These are phyloP conservation scores for Cutaneotrichosporon dermatis DNA, from an alignment of 1,284 basidiomycete species.

Conservation along the genomic window DNA sequence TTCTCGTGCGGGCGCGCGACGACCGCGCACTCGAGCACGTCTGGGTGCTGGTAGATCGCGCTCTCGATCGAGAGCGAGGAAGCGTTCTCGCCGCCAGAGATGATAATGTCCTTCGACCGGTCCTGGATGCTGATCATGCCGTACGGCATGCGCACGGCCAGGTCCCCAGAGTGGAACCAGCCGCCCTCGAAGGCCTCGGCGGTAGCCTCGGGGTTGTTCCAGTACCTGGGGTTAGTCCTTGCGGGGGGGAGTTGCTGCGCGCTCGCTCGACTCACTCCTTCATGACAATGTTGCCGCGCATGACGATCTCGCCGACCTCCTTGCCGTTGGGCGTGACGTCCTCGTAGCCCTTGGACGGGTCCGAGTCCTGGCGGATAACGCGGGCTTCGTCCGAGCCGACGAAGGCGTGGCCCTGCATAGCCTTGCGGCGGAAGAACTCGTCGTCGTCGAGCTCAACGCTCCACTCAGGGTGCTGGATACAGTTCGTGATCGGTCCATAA, in stretches of 20 bases:
- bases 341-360: conserved; percentile 11
- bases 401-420: conserved; percentile 20
- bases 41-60: conserved; percentile 59
- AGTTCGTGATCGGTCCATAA: conserved; percentile 18
- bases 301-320: conserved; percentile 21
- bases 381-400: conserved; percentile 17
- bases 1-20: conserved; percentile 66
- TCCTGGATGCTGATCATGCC: conserved; percentile 61
- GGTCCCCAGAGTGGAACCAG: conserved; percentile 84
- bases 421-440: conserved; percentile 22
- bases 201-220: conserved; percentile 69
- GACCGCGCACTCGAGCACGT: conserved; percentile 67
- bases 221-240: conserved; percentile 53
- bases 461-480: conserved; percentile 17
- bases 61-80: conserved; percentile 84
- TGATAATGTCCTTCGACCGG: conserved; percentile 67
- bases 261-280: conserved; percentile 43
- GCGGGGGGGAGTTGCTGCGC: too few species aligned
- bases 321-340: conserved; percentile 18
- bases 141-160: conserved; percentile 74
- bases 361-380: conserved; percentile 12
- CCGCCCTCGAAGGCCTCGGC: conserved; percentile 60
- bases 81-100: conserved; percentile 81
- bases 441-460: conserved; percentile 11
- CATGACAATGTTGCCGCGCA: conserved; percentile 19